Percentiles rank a stretch among this genome's conserved stretches.
Conservation (phyloP, 2,329 filamentous ascomycete species). For the Colletotrichum gloeosporioides region DNA sequence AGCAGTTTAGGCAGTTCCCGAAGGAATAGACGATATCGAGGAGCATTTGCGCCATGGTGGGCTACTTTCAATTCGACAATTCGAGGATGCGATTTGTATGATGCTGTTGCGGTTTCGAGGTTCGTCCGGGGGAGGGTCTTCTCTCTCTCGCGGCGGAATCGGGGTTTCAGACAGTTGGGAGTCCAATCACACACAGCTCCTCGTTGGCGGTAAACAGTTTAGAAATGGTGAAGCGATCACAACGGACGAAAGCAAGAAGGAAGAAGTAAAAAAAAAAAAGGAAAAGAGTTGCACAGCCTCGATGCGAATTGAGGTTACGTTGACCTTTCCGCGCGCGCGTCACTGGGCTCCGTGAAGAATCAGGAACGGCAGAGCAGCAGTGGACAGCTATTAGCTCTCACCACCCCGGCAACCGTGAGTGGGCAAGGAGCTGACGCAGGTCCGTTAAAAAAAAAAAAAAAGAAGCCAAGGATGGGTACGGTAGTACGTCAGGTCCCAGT, state of each 20-base stretch:
- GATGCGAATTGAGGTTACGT: neutral
- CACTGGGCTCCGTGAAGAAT: neutral
- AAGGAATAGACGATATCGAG: slow-evolving; percentile 90
- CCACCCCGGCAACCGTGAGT: slow-evolving; percentile 15
- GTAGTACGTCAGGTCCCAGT: neutral
- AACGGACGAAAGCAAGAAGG: neutral
- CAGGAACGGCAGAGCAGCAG: slow-evolving; percentile 8
- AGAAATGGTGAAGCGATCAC: neutral
- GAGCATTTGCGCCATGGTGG: slow-evolving; percentile 79
- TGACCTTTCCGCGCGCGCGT: neutral
- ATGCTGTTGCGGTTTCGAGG: neutral
- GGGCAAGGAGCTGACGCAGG: slow-evolving; percentile 17
- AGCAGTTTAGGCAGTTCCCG: slow-evolving; percentile 95
- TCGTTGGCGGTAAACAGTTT: neutral
- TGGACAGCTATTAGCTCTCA: slow-evolving; percentile 13
- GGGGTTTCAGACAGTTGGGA: neutral
- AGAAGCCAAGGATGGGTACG: neutral
- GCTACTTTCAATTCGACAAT: neutral
- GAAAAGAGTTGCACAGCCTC: neutral
- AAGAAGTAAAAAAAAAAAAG: neutral
- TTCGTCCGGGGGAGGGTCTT: neutral
- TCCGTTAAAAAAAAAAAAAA: neutral
- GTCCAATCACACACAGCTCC: neutral
- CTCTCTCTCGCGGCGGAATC: neutral
- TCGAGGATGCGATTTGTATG: neutral